Percentiles rank a stretch among this genome's conserved stretches.
phyloP scores from a whole-genome alignment of 495 filamentous ascomycete genomes.

The Platismatia glauca region DNA sequence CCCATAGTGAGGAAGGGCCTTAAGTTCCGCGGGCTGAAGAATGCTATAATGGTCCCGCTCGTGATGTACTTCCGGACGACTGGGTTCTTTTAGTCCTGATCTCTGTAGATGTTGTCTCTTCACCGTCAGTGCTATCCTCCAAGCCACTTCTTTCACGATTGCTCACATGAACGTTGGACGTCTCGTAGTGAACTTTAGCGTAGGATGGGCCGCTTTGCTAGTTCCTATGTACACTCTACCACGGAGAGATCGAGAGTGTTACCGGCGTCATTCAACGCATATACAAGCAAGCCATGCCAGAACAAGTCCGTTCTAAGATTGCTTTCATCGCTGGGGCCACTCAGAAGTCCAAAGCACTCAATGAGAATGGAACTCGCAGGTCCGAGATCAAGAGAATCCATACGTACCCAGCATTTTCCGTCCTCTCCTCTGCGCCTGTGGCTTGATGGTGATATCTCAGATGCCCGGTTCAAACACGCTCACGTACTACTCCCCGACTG shows the following conservation, averaged over 20 bases:
- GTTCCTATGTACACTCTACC: conserved; percentile 41
- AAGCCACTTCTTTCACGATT: conserved; percentile 38
- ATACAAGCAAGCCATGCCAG: conserved; percentile 31
- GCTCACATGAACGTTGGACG: conserved; percentile 42
- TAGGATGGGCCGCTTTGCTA: conserved; percentile 45
- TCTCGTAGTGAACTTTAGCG: conserved; percentile 44
- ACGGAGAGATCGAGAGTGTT: conserved; percentile 36
- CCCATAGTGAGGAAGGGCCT: too few species aligned
- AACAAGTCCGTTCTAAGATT: conserved; percentile 35
- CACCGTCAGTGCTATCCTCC: conserved; percentile 22
- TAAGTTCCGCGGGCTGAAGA: too few species aligned
- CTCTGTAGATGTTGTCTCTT: not conserved
- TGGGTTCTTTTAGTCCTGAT: not conserved
- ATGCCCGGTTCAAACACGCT: conserved; percentile 42
- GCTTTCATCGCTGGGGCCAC: conserved; percentile 31
- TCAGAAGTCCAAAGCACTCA: conserved; percentile 32
- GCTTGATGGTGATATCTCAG: conserved; percentile 41
- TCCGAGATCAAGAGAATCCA: conserved; percentile 40
- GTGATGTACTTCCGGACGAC: too few species aligned
- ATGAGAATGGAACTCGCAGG: conserved; percentile 29
- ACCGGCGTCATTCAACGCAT: conserved; percentile 31
- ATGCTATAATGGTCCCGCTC: too few species aligned
- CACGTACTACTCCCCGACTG: conserved; percentile 44
- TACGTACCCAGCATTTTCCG: conserved; percentile 37
- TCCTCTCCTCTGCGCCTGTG: conserved; percentile 42